Conservation (phyloP, 352 stramenopile genomes). For the Phytophthora tentaculata region DNA sequence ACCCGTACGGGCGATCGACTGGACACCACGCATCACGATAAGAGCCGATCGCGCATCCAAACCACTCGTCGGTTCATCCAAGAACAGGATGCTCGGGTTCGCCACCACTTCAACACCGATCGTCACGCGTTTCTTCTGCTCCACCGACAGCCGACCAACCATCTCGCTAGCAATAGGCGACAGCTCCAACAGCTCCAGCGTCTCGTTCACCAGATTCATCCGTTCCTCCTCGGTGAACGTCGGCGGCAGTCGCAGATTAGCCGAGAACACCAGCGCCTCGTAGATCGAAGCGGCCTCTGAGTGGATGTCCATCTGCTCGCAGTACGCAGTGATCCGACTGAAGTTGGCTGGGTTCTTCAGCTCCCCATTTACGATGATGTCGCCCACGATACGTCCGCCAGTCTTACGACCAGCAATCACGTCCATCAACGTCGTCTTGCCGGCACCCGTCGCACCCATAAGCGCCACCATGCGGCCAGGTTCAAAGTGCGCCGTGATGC, state of each 20-base stretch:
- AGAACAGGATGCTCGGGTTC: slow-evolving; percentile 94
- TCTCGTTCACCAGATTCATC: slow-evolving; percentile 56
- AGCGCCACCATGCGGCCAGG: slow-evolving; percentile 30
- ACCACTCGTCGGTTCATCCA: slow-evolving; percentile 92
- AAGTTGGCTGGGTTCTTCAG: slow-evolving; percentile 82
- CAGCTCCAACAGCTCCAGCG: slow-evolving; percentile 62
- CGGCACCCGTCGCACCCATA: slow-evolving; percentile 65
- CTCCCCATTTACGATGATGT: slow-evolving; percentile 90
- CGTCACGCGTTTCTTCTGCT: slow-evolving; percentile 93
- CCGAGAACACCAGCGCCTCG: slow-evolving; percentile 90
- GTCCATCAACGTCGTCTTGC: slow-evolving; percentile 68
- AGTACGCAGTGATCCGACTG: slow-evolving; percentile 86
- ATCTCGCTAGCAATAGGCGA: slow-evolving; percentile 47
- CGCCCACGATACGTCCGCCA: slow-evolving; percentile 70
- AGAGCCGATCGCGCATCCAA: slow-evolving; percentile 81
- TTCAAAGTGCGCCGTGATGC: slow-evolving; percentile 54
- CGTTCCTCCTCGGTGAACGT: slow-evolving; percentile 42
- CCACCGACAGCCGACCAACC: slow-evolving; percentile 65
- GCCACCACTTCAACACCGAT: slow-evolving; percentile 93
- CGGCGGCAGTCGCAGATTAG: slow-evolving; percentile 74
- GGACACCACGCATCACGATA: slow-evolving; percentile 57
- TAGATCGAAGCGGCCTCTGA: slow-evolving; percentile 63
- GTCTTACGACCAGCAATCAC: slow-evolving; percentile 61
- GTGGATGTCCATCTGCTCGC: slow-evolving; percentile 24
- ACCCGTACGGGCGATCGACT: slow-evolving; percentile 84